These are phyloP conservation scores for Epichloe aotearoae DNA, from an alignment of 2,329 filamentous ascomycete species.

Conservation along the genomic window DNA sequence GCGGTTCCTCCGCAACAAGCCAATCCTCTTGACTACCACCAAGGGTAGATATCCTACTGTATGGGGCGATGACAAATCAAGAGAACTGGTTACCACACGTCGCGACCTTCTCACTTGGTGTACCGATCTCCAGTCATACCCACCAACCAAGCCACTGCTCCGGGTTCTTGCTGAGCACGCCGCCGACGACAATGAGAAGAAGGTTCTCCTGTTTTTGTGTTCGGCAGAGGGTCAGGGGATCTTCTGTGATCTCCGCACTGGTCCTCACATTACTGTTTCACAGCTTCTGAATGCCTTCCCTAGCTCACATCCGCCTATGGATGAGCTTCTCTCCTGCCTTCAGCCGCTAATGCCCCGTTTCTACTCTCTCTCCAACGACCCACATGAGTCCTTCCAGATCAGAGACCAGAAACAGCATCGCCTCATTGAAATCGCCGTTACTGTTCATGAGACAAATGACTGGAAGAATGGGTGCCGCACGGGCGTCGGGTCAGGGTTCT, in stretches of 20 bases:
- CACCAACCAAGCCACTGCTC: constrained; percentile 77
- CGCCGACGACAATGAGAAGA: constrained; percentile 67
- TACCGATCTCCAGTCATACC: constrained; percentile 81
- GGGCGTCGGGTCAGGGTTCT: constrained; percentile 84
- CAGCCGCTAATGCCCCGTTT: constrained; percentile 93
- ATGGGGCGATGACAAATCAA: constrained; percentile 80
- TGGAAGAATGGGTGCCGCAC: constrained; percentile 63
- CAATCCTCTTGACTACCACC: constrained; percentile 63
- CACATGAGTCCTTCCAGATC: constrained; percentile 59
- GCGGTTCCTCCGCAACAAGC: constrained; percentile 70
- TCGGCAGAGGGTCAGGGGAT: constrained; percentile 77
- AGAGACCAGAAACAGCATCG: constrained; percentile 60
- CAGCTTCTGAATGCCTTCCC: constrained; percentile 90
- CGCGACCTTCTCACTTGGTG: constrained; percentile 94
- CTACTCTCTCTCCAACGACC: constrained; percentile 95
- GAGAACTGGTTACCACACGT: constrained; percentile 79
- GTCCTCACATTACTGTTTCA: constrained; percentile 69
- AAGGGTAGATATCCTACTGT: constrained; percentile 91
- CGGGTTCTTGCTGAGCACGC: constrained; percentile 79
- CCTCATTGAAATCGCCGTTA: constrained; percentile 91
- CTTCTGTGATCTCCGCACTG: constrained; percentile 90
- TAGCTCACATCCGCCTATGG: constrained; percentile 76
- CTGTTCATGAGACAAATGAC: constrained; percentile 74
- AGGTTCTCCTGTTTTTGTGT: constrained; percentile 74
- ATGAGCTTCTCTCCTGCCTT: constrained; percentile 65